Evolutionary conservation across 106 monocot genomes (phyloP), one percentile per base, ranked within the genome.

Genomic region (Triglochin maritima): DNA sequence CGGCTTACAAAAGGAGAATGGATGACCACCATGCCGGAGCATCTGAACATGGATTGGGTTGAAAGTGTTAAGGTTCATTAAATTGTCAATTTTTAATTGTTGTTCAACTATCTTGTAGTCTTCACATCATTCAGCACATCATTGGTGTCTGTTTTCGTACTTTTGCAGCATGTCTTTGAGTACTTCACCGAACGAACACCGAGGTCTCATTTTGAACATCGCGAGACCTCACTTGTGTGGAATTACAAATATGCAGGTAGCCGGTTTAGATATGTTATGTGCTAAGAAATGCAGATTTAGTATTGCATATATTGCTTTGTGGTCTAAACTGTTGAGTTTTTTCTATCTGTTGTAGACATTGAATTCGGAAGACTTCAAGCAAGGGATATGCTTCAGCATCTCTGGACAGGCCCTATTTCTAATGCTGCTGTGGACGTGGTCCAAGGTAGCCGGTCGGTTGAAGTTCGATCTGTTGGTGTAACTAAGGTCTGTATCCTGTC

Each of bases 21-120:
- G 95, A 96, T 96, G 95, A 96, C 95, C 47, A 96, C 95, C 67
- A 96, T 96, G 95, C 95, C 90, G 29, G 95, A 96, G 58, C 95
- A 96, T 80, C 79, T 96, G 17, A 96, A 96, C 67, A 96, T 96
- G 95, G 95, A 96, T 67, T 96, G 95, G 95, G 90, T 96, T 69
- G 90, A 96, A 46, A 96, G 95, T 72, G 95, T 96, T 6, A 96
- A 96, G 90, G 95, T 96, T 55, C 17, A 7, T 12, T 59, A 46
- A 61, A 6, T 60, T 8, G 64, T 54, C 44, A 4, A 9, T 9
- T 10, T 14, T 50, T 12, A 7, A 57, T 57, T 16, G 44, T 42
- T 10, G 11, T 49, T 61, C 46, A 41, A 9, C 17, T 49, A 15
- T 59, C 4, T 15, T 9, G 46, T 10, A 63, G 3, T 59, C 6